A percentile compares a stretch with the other conserved stretches of the same genome.
Evolutionary conservation across 495 filamentous ascomycete genomes (phyloP).

Genomic region (Niebla homalea): DNA sequence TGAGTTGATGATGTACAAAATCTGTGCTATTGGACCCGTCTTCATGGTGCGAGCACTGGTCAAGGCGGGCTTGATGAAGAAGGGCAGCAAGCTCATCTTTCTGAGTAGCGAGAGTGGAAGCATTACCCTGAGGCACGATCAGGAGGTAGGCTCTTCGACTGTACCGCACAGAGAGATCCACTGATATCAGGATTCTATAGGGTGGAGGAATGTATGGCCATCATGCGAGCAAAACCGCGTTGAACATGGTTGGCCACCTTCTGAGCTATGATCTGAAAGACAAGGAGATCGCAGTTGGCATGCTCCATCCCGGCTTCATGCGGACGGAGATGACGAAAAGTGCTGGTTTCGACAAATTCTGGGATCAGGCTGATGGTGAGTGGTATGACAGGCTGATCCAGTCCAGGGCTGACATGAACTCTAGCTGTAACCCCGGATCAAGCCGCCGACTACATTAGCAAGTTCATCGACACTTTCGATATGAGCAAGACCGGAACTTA

Average conservation of each 20-base stretch:
- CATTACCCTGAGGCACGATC: constrained; percentile 51
- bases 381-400: constrained; percentile 1
- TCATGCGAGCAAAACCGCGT: constrained; percentile 57
- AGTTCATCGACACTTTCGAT: constrained; percentile 50
- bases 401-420: neutral
- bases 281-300: constrained; percentile 46
- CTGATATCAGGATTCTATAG: too few relatives aligned
- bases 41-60: constrained; percentile 51
- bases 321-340: constrained; percentile 58
- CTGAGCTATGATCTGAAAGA: constrained; percentile 54
- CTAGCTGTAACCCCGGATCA: constrained; percentile 53
- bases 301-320: constrained; percentile 67
- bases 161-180: too few relatives aligned
- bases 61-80: constrained; percentile 34
- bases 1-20: constrained; percentile 59
- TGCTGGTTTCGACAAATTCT: constrained; percentile 60
- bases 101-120: constrained; percentile 56
- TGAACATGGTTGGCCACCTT: constrained; percentile 65
- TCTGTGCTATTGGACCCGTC: constrained; percentile 49
- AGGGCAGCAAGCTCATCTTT: constrained; percentile 48
- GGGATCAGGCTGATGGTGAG: constrained; percentile 52
- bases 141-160: constrained; percentile 22
- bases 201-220: constrained; percentile 63
- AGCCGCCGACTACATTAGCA: constrained; percentile 47
- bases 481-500: constrained; percentile 53